Conservation (phyloP, 1,139 yeast genomes). For the Blastobotrys niveus region DNA sequence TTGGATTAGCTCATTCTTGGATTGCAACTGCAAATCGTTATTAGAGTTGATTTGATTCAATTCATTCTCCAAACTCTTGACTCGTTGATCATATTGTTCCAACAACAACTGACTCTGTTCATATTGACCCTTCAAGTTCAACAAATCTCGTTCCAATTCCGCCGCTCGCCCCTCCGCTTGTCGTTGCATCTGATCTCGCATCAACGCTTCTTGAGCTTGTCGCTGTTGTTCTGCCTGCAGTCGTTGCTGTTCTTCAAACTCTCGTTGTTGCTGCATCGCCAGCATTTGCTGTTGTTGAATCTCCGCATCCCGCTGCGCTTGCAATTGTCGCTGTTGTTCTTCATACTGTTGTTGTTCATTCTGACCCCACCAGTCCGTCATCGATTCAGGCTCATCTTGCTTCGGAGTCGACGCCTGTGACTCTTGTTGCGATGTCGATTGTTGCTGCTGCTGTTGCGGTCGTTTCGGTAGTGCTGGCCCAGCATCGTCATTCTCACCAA, state of each 20-base stretch:
- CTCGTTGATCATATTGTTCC: constrained; percentile 84
- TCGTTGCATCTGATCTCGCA: constrained; percentile 64
- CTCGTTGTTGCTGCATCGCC: constrained; percentile 57
- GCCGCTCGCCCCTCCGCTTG: constrained; percentile 77
- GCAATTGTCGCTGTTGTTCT: constrained; percentile 47
- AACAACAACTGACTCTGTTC: constrained; percentile 81
- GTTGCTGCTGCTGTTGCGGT: constrained; percentile 36
- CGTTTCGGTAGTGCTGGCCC: constrained; percentile 43
- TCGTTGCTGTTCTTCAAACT: constrained; percentile 66
- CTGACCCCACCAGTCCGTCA: constrained; percentile 46
- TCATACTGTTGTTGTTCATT: constrained; percentile 40
- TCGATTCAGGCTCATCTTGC: constrained; percentile 25
- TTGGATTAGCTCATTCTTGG: constrained; percentile 69
- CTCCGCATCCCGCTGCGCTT: constrained; percentile 47
- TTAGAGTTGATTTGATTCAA: constrained; percentile 55
- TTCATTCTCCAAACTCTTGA: constrained; percentile 75
- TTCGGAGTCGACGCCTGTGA: not conserved
- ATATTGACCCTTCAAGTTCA: constrained; percentile 71
- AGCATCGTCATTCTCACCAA: constrained; percentile 36
- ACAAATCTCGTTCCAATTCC: constrained; percentile 74
- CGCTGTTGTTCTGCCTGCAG: constrained; percentile 65
- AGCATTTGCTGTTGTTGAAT: constrained; percentile 42
- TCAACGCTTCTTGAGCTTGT: constrained; percentile 65
- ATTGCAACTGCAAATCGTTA: constrained; percentile 66
- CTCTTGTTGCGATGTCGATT: constrained; percentile 6